Evolutionary conservation across 495 filamentous ascomycete species (phyloP), one percentile per base, ranked within the genome.

Genomic region (Daldinia grandis): DNA sequence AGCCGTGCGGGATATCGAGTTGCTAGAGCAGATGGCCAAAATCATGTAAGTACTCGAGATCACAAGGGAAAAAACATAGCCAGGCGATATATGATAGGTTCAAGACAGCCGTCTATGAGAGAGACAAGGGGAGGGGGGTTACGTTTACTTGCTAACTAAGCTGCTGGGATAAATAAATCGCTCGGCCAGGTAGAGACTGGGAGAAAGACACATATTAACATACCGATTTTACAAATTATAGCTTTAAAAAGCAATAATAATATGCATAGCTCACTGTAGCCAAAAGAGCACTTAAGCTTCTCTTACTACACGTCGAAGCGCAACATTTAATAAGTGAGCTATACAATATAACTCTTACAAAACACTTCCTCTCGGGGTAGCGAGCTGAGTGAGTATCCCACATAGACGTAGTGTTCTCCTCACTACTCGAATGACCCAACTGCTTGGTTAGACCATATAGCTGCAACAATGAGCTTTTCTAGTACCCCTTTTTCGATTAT

Each of bases 1-100:
- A 59, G 57, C 66, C 0, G n/a, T 58, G 5, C 47, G 15, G 14
- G 64, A 72, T n/a, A 49, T 60, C 21, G 47, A 56, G 12, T 33
- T 75, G 4, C 63, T 68, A 4, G 54, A 71, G 55, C 51, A 62
- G 27, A 54, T 71, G 9, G 12, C 19, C 15, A 47, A 17, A 42
- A 63, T 65, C 14, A 31, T 74, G 60, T 42, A 61, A 63, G 40
- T 53, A 37, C 49, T 30, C 49, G 30, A n/a, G 14, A 1, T 30
- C 42, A 47, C 8, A 24, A 24, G 19, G 3, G 42, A 9, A 14
- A 30, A 14, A 24, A 14, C 30, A 30, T 7, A 30, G 1, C 33
- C 33, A 35, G 12, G 12, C n/a, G n/a, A 8, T n/a, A 53, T 8
- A 53, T 35, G 14, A 35, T 35, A 35, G 12, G 33, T 14, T 4